Evolutionary conservation across 2,329 filamentous ascomycete genomes (phyloP).

Genomic region (Botrytis galanthina): DNA sequence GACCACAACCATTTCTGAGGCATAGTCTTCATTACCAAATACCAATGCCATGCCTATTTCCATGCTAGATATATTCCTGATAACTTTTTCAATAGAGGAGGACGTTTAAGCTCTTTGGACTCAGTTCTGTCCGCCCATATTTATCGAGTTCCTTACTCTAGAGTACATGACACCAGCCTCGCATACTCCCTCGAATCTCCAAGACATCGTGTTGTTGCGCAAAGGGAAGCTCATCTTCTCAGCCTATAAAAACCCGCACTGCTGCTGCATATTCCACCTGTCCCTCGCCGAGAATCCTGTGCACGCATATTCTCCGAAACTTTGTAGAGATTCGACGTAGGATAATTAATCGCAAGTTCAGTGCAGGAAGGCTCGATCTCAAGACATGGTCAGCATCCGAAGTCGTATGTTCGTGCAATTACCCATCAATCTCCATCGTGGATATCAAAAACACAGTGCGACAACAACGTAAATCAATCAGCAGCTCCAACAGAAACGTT

Average conservation of each 20-base stretch:
- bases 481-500: not conserved
- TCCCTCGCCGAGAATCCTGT: not conserved
- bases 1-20: not conserved
- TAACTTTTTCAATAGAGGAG: not conserved
- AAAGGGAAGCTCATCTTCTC: not conserved
- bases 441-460: not conserved
- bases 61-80: not conserved
- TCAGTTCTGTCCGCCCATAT: not conserved
- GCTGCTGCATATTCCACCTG: not conserved
- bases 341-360: not conserved
- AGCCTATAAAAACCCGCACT: not conserved
- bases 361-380: not conserved
- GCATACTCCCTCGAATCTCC: not conserved
- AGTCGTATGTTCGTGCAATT: not conserved
- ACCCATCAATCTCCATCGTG: not conserved
- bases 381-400: not conserved
- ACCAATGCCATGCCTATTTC: not conserved
- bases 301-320: not conserved
- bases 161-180: not conserved
- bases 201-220: too few species aligned
- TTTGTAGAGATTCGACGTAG: not conserved
- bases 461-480: not conserved
- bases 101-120: not conserved
- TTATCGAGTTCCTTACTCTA: rapidly evolving
- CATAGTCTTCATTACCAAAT: not conserved